These are phyloP conservation scores for Neurospora pannonica DNA, from an alignment of 495 filamentous ascomycete genomes.

Conservation along the genomic window DNA sequence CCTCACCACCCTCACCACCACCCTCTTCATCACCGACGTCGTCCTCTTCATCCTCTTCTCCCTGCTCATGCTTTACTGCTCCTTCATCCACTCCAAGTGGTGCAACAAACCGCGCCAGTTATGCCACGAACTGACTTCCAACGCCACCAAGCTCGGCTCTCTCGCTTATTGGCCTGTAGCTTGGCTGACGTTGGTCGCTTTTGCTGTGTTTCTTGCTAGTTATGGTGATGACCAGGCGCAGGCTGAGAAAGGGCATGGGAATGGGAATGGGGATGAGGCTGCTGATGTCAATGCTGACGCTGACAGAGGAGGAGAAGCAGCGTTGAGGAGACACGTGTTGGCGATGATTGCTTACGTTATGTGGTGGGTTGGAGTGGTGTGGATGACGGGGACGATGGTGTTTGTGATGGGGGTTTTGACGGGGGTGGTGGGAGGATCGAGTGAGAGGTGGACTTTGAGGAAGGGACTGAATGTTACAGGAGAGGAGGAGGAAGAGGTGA, in stretches of 20 bases:
- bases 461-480: not conserved
- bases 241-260: not conserved
- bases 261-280: too few relatives aligned
- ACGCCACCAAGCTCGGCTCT: not conserved
- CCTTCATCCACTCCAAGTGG: not conserved
- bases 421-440: not conserved
- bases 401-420: not conserved
- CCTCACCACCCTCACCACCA: not conserved
- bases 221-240: not conserved
- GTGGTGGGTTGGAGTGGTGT: slow-evolving; percentile 9
- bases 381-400: not conserved
- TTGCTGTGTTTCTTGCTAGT: not conserved
- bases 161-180: slow-evolving; percentile 1
- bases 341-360: not conserved
- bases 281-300: not conserved
- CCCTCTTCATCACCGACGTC: slow-evolving; percentile 4
- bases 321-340: not conserved
- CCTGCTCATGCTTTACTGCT: slow-evolving; percentile 2
- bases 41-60: slow-evolving; percentile 2
- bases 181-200: slow-evolving; percentile 3
- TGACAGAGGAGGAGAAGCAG: not conserved
- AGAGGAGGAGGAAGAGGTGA: not conserved
- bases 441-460: not conserved
- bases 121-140: not conserved
- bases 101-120: not conserved